Conservation (phyloP, 1,139 yeast genomes). For the Blastobotrys persicus region DNA sequence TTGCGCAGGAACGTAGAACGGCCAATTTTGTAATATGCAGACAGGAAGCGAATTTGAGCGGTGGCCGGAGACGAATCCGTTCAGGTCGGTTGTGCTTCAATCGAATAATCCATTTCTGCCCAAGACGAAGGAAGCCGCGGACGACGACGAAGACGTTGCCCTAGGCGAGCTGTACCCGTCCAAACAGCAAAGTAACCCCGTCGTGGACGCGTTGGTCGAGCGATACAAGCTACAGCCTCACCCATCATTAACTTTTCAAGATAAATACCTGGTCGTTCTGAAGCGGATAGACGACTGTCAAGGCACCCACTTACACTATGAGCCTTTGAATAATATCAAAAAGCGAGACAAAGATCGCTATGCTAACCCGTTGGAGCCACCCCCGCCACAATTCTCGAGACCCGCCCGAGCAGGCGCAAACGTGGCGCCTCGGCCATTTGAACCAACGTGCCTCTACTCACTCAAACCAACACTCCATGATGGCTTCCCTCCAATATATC, state of each 20-base stretch:
- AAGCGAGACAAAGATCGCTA: conserved; percentile 7
- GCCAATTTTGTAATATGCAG: not conserved
- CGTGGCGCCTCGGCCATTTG: conserved; percentile 5
- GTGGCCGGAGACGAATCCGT: conserved; percentile 7
- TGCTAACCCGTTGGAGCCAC: conserved; percentile 9
- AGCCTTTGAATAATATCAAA: not conserved
- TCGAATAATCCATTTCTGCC: conserved; percentile 1
- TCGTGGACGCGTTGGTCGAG: not conserved
- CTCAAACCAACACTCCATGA: not conserved
- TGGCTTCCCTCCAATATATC: conserved; percentile 6
- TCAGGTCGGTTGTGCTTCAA: not conserved
- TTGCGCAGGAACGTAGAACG: not conserved
- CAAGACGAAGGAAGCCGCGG: not conserved
- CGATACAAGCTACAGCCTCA: conserved; percentile 6
- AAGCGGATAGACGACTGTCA: not conserved
- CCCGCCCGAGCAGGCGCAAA: conserved; percentile 6
- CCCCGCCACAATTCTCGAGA: conserved; percentile 10
- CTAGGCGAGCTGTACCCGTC: conserved; percentile 7
- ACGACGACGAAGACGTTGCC: conserved; percentile 3
- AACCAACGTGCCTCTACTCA: conserved; percentile 8
- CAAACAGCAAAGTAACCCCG: not conserved
- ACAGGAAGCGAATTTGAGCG: not conserved
- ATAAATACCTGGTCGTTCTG: not conserved
- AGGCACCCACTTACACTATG: not conserved
- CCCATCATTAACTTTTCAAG: conserved; percentile 7